Base-by-base conservation (phyloP, 2,329 filamentous ascomycete genomes). In the Curvularia verruculosa region DNA sequence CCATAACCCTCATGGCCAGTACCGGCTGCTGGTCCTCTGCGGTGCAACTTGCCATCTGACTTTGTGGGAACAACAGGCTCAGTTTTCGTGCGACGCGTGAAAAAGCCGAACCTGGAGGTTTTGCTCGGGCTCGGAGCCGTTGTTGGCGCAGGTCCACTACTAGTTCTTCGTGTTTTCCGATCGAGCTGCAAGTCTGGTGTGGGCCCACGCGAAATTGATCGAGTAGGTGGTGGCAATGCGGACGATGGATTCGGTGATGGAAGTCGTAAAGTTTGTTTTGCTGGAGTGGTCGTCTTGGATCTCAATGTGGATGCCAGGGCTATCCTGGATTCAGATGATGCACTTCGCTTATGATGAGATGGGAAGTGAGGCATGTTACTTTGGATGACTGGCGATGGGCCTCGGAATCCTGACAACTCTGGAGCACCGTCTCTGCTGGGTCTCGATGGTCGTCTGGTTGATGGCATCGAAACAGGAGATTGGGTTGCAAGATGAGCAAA, bases 1-100 rank as follows among this genome's bases (percentile, higher is more conserved):
- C 89, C 89, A 68, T 94, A 93, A 1, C 89, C 89, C 78, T 98
- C 94, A 69, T 98, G 92, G 0, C 94, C 94, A 36, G 94, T 98
- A n/a, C 94, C 94, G 39, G 94, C 94, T 15, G 85, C 86, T 21
- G 94, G 94, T 0, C 94, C 93, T 75, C 92, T 94, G 26, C 89
- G 68, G 1, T 64, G 64, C 23, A 80, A 59, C 7, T 80, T 71
- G 61, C 83, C 87, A 8, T 88, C 86, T 36, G 83, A 81, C 70
- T 84, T 86, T n/a, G 87, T 83, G 0, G 73, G 58, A 10, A 75
- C 72, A 40, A 86, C 82, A 3, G 84, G 72, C 0, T 85, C 81
- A 0, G 85, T 82, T 74, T 91, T 96, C 13, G 87, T 87, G 54
- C 87, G 87, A 63, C 89, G 85, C 8, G 88, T 82, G 67, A 96